Evolutionary conservation across 2,329 filamentous ascomycete species (phyloP).

Genomic region (Scedosporium aurantiacum): DNA sequence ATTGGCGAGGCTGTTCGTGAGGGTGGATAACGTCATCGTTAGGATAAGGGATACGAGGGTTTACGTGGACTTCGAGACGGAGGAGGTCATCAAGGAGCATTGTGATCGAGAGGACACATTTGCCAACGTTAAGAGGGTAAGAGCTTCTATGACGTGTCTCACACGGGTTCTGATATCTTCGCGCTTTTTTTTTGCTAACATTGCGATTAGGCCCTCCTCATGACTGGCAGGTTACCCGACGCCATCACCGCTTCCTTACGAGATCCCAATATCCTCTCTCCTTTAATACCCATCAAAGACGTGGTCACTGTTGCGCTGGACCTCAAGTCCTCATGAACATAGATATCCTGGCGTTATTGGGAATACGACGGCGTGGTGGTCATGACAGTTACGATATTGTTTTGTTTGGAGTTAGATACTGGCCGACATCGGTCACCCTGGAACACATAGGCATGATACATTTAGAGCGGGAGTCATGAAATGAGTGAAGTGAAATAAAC

Average conservation of each 20-base stretch:
- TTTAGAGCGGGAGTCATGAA: neutral
- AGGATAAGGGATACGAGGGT: slow-evolving; percentile 81
- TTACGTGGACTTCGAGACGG: slow-evolving; percentile 76
- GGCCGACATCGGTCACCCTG: no score
- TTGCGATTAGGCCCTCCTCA: slow-evolving; percentile 31
- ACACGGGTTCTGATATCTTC: neutral
- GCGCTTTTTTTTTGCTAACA: neutral
- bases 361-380: neutral
- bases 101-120: slow-evolving; percentile 78
- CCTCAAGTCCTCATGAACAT: neutral
- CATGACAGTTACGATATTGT: neutral
- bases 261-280: slow-evolving; percentile 66
- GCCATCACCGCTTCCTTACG: slow-evolving; percentile 67
- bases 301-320: slow-evolving; percentile 44
- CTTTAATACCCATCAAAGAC: slow-evolving; percentile 60
- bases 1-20: slow-evolving; percentile 79
- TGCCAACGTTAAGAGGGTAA: slow-evolving; percentile 60
- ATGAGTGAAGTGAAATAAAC: neutral
- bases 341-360: neutral
- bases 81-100: slow-evolving; percentile 79
- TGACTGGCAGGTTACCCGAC: slow-evolving; percentile 46
- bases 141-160: slow-evolving; percentile 15
- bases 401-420: neutral
- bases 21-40: slow-evolving; percentile 80
- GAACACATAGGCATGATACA: no score